Conservation (phyloP, 495 filamentous ascomycete genomes). For the Aspergillus indologenus region DNA sequence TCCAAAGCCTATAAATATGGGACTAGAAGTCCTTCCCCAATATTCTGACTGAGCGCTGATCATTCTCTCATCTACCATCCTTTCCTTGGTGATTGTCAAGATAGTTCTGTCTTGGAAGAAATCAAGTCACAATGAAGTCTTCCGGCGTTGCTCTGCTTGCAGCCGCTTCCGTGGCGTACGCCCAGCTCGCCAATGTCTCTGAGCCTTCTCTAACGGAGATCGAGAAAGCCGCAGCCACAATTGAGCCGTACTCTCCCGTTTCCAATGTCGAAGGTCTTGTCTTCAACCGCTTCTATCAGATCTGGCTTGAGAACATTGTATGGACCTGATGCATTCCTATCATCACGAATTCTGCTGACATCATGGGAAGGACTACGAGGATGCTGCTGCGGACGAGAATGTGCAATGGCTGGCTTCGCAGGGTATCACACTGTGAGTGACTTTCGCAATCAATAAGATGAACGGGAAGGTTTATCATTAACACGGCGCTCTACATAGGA, state of each 20-base stretch:
- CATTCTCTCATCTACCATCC: conserved; percentile 2
- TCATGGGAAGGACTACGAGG: conserved; percentile 50
- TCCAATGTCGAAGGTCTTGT: conserved; percentile 60
- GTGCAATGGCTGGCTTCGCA: conserved; percentile 55
- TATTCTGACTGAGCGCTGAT: background rate
- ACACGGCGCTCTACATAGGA: conserved; percentile 19
- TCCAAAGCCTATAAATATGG: conserved; percentile 12
- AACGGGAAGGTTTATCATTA: background rate
- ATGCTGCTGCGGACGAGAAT: conserved; percentile 48
- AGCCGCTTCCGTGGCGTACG: conserved; percentile 24
- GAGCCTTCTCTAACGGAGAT: conserved; percentile 35
- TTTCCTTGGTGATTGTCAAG: background rate
- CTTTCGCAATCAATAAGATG: background rate
- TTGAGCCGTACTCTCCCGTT: conserved; percentile 47
- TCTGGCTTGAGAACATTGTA: conserved; percentile 76
- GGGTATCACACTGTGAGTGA: conserved; percentile 53
- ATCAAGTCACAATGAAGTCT: conserved; percentile 25
- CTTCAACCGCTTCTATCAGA: conserved; percentile 63
- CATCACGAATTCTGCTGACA: conserved; percentile 10
- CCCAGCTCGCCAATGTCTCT: conserved; percentile 28
- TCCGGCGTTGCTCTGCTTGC: conserved; percentile 20
- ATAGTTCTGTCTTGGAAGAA: conserved; percentile 3
- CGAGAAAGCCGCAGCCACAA: conserved; percentile 29
- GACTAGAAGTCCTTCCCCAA: conserved; percentile 2
- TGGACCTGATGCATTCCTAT: conserved; percentile 30